Base-by-base conservation (phyloP, 306 rosid species). In the Trifolium pratense region DNA sequence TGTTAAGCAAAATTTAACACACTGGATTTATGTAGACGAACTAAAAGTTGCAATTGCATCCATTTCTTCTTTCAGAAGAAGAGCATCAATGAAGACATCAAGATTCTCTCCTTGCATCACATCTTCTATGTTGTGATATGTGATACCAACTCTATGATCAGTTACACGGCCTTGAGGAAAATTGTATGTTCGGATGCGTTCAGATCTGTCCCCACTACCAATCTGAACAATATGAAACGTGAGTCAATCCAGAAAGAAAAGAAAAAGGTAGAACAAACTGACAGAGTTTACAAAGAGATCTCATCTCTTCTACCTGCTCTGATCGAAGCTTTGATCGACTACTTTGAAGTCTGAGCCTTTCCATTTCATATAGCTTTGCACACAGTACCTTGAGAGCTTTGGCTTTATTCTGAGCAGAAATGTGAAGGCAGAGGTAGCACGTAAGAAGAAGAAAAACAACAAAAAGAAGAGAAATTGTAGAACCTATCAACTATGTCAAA, bases 121-220 rank as follows among this genome's bases (percentile, higher is more conserved):
- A 64, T 91, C 96, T 26, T 86, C 90, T 76, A 91, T 83, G 8
- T 96, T 74, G 85, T 93, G 87, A 76, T 84, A 87, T 12, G 98
- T 91, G 79, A 91, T 88, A 72, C 94, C 88, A 60, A 93, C 92
- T 49, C 94, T 87, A 59, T 93, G 96, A 80, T 93, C 98, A 21
- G 98, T 93, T 10, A 91, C 97, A 34, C 91, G 97, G 52, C 98
- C 97, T 77, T 93, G 97, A 17, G 96, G 94, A 63, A 84, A 91
- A 84, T 89, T 93, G 94, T 93, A 93, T 0, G 97, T 89, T 40
- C 94, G 88, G 60, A 93, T 91, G 79, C 98, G 89, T 80, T 89
- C 94, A 8, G 96, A 93, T 84, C 94, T 89, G 81, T 93, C 97
- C 68, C 98, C 96, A 68, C 97, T 91, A 52, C 98, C 97, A 72